Conservation (phyloP, 805 yeast genomes). For the Saturnispora hagleri region DNA sequence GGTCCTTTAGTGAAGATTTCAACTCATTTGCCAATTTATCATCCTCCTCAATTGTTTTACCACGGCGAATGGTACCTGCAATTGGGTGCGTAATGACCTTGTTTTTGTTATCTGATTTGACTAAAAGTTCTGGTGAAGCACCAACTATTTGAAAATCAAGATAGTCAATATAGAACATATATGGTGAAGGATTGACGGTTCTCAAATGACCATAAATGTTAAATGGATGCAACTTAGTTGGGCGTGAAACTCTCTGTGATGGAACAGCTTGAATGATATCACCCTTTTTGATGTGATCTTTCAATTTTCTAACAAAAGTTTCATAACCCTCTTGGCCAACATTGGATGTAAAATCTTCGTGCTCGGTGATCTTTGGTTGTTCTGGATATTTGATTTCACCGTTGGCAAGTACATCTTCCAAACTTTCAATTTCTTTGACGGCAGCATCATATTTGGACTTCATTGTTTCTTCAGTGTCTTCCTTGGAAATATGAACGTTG, state of each 20-base stretch:
- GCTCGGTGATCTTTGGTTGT: slow-evolving; percentile 61
- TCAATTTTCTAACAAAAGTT: slow-evolving; percentile 62
- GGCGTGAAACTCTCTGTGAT: slow-evolving; percentile 92
- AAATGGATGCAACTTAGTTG: slow-evolving; percentile 92
- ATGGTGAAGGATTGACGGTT: slow-evolving; percentile 96
- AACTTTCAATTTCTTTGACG: slow-evolving; percentile 44
- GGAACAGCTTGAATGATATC: slow-evolving; percentile 98
- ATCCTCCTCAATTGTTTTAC: slow-evolving; percentile 86
- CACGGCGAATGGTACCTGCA: slow-evolving; percentile 93
- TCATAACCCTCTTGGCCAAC: slow-evolving; percentile 94
- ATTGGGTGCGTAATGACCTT: slow-evolving; percentile 91
- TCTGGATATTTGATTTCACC: slow-evolving; percentile 49
- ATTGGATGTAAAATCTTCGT: slow-evolving; percentile 73
- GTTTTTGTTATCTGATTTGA: slow-evolving; percentile 63
- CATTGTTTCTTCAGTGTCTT: slow-evolving; percentile 26
- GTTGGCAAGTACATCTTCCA: slow-evolving; percentile 39
- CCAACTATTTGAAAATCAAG: slow-evolving; percentile 92
- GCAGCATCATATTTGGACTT: slow-evolving; percentile 46
- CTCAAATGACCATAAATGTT: slow-evolving; percentile 90
- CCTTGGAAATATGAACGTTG: slow-evolving; percentile 47
- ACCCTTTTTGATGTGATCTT: slow-evolving; percentile 77
- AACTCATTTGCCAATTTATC: slow-evolving; percentile 70
- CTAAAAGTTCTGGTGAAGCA: slow-evolving; percentile 93
- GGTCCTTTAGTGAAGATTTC: slow-evolving; percentile 72
- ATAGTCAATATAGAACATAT: slow-evolving; percentile 87